These are phyloP conservation scores for Lipomyces yamanashiensis DNA, from an alignment of 805 yeast species.

Conservation along the genomic window DNA sequence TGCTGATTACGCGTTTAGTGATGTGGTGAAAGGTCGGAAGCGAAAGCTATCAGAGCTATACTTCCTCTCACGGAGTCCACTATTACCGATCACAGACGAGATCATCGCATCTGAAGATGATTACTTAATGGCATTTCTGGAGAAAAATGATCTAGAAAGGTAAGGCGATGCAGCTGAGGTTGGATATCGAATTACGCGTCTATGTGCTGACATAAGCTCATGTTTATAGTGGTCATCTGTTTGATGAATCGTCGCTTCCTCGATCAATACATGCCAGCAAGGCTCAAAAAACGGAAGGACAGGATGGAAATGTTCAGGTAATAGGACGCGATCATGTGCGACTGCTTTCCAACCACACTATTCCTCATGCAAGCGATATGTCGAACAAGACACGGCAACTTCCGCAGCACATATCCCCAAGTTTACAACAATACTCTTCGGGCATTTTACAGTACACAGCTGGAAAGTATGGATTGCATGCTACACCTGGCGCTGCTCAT, in stretches of 20 bases:
- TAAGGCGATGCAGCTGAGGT: constrained; percentile 41
- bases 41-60: constrained; percentile 65
- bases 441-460: constrained; percentile 6
- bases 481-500: background rate
- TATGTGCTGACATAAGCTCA: constrained; percentile 9
- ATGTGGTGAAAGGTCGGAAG: constrained; percentile 57
- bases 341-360: background rate
- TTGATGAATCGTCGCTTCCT: constrained; percentile 46
- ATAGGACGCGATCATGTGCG: constrained; percentile 4
- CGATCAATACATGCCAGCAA: constrained; percentile 17
- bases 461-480: constrained; percentile 4
- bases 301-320: constrained; percentile 8
- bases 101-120: constrained; percentile 49
- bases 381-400: constrained; percentile 4
- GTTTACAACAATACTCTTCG: constrained; percentile 8
- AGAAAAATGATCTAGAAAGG: constrained; percentile 58
- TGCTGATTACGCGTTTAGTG: constrained; percentile 37
- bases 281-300: constrained; percentile 8
- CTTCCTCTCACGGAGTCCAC: constrained; percentile 59
- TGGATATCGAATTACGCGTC: background rate
- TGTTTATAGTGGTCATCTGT: constrained; percentile 39
- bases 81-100: constrained; percentile 50
- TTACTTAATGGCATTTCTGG: constrained; percentile 53
- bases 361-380: constrained; percentile 1
- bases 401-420: background rate